These are phyloP conservation scores for Melampsora abietis-canadensis DNA, from an alignment of 1,284 basidiomycete species.

Conservation along the genomic window DNA sequence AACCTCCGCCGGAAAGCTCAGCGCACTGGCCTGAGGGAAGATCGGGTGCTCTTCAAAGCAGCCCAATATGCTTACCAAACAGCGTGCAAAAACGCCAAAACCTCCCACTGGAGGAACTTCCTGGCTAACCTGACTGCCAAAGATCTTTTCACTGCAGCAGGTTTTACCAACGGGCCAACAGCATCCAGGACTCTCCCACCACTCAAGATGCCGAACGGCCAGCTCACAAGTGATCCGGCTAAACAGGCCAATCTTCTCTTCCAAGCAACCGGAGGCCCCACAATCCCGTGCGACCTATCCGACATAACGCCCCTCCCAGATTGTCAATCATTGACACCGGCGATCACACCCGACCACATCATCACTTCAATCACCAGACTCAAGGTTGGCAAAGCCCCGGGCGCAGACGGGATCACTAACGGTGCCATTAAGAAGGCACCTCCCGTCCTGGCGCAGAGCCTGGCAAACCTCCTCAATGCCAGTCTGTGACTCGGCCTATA, in stretches of 20 bases:
- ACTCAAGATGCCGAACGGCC: neutral
- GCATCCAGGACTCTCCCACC: neutral
- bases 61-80: neutral
- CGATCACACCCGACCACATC: neutral
- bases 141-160: neutral
- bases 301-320: neutral
- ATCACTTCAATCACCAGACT: neutral
- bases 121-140: neutral
- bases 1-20: neutral
- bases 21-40: neutral
- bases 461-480: neutral
- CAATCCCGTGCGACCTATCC: neutral
- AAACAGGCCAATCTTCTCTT: neutral
- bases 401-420: neutral
- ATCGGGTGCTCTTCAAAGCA: neutral
- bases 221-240: neutral
- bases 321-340: neutral
- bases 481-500: neutral
- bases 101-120: neutral
- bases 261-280: neutral
- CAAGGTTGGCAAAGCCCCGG: neutral
- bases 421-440: neutral
- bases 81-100: neutral
- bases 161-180: neutral
- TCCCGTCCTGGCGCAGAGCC: neutral